A percentile compares a stretch with the other conserved stretches of the same genome.
These are phyloP conservation scores for Lepidium aucheri DNA, from an alignment of 345 rosid genomes.

Conservation along the genomic window DNA sequence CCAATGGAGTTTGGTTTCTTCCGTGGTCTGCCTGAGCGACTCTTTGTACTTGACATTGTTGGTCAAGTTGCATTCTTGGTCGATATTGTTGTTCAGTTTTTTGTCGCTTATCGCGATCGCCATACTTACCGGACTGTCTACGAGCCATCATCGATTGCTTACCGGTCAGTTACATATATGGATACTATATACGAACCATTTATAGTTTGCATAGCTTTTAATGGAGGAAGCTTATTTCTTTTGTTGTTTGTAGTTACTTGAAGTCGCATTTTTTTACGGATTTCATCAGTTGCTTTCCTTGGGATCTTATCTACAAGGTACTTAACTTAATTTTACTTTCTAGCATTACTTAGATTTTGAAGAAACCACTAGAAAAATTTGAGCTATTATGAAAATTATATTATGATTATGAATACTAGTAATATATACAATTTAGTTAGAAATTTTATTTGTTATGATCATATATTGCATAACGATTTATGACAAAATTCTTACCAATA, in stretches of 20 bases:
- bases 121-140: conserved; percentile 51
- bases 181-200: neutral
- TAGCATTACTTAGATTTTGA: neutral
- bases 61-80: conserved; percentile 75
- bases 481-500: no score
- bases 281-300: conserved; percentile 69
- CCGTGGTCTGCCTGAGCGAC: conserved; percentile 62
- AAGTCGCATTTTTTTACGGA: conserved; percentile 63
- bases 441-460: no score
- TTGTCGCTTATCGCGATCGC: conserved; percentile 53
- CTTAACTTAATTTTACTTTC: neutral
- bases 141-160: conserved; percentile 47
- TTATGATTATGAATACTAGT: no score
- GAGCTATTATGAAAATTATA: no score
- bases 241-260: conserved; percentile 44
- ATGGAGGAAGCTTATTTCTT: neutral
- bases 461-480: no score
- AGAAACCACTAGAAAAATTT: no score
- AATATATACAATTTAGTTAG: no score
- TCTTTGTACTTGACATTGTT: conserved; percentile 59
- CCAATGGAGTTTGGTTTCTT: conserved; percentile 90
- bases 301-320: conserved; percentile 84
- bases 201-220: neutral
- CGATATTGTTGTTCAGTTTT: conserved; percentile 60
- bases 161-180: conserved; percentile 36